phyloP scores from a whole-genome alignment of 148 eudicot genomes.

The Selenicereus undatus region DNA sequence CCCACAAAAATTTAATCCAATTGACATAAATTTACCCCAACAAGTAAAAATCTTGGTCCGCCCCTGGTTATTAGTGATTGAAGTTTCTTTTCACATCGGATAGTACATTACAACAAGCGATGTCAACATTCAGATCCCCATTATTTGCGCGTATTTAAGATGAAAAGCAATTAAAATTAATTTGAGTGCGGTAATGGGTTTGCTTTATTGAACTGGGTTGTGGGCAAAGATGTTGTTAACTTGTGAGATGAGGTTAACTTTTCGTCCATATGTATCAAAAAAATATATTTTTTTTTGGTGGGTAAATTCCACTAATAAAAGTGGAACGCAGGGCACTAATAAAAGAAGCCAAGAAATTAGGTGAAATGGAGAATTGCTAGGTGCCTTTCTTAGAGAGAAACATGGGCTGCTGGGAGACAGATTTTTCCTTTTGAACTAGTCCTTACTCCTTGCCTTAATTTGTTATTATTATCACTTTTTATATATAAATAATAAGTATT shows the following conservation, averaged over 20 bases:
- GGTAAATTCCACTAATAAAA: not conserved
- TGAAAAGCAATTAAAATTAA: not conserved
- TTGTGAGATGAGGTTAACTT: slow-evolving; percentile 1
- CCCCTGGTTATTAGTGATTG: not conserved
- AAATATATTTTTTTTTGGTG: not conserved
- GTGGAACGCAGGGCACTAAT: not conserved
- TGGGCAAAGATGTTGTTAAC: not conserved
- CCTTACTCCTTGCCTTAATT: not conserved
- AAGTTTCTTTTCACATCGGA: not conserved
- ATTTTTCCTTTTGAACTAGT: not conserved
- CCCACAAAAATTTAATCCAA: no score
- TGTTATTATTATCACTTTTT: not conserved
- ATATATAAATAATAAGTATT: no score
- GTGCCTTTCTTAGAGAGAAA: not conserved
- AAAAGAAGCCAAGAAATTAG: not conserved
- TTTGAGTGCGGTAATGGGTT: not conserved
- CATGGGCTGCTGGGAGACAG: not conserved
- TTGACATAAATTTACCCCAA: no score
- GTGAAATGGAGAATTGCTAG: not conserved
- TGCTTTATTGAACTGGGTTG: not conserved
- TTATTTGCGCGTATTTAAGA: not conserved
- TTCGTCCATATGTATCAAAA: not conserved
- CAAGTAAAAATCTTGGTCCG: not conserved
- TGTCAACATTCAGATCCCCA: not conserved
- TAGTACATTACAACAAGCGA: not conserved